Evolutionary conservation across 495 filamentous ascomycete species (phyloP), one percentile per base, ranked within the genome.

Genomic region (Talaromyces nanjingensis): DNA sequence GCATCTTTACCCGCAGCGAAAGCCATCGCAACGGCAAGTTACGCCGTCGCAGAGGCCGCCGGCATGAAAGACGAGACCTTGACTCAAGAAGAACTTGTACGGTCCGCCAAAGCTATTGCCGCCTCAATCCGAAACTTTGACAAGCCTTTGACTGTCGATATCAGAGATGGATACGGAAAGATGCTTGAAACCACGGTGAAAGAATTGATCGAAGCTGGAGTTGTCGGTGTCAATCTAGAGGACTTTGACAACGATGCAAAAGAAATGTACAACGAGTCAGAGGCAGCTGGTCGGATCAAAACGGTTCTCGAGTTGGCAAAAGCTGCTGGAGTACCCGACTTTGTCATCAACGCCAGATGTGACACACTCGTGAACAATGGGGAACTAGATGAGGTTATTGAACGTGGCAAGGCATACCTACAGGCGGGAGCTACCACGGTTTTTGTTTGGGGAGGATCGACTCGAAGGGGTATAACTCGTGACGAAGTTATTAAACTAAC

Each of bases 91-190:
- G 76, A 87, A 18, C 85, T 87, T 34, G 70, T 85, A 7, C 77
- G 83, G 4, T 87, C 91, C 31, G 88, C 96, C 63, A 81, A 91
- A n/a, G 86, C 89, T n/a, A 96, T 97, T 64, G 88, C 91, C 3
- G 84, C 88, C 3, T 89, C 76, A 16, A 71, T 74, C 7, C 64
- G 59, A 25, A 63, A 68, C 59, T 55, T 60, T 11, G 20, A 65
- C 12, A 72, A 71, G 29, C 80, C 81, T 0, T 63, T 84, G 12
- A 79, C 81, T 0, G 77, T 82, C 54, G 83, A 84, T 63, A 59
- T 83, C 9, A 83, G 84, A 66, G 78, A 83, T 65, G 83, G 81
- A 0, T 84, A 84, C 65, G 81, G 77, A 9, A 72, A 78, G 47
- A 53, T 63, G 25, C 68, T 79, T 22, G 73, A 76, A 39, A 69